These are phyloP conservation scores for Ustilago hordei DNA, from an alignment of 1,284 basidiomycete genomes.

Conservation along the genomic window DNA sequence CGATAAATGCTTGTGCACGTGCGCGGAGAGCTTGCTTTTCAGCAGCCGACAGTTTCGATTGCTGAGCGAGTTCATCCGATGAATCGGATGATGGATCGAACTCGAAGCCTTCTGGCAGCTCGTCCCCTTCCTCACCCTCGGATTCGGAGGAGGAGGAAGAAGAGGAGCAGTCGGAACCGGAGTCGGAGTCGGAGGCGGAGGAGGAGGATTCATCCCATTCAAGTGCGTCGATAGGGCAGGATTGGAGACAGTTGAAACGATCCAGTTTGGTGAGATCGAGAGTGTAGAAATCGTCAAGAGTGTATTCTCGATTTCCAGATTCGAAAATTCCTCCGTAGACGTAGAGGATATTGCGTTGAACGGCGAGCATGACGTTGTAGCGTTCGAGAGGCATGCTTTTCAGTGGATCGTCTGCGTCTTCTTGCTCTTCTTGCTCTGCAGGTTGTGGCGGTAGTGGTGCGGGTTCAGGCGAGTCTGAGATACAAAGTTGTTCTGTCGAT, in stretches of 20 bases:
- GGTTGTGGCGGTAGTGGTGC: slow-evolving; percentile 10
- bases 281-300: slow-evolving; percentile 68
- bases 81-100: slow-evolving; percentile 43
- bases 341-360: slow-evolving; percentile 79
- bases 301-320: slow-evolving; percentile 66
- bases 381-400: slow-evolving; percentile 79
- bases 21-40: slow-evolving; percentile 74
- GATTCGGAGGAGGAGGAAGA: slow-evolving; percentile 42
- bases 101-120: slow-evolving; percentile 58
- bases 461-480: slow-evolving; percentile 22
- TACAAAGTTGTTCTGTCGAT: slow-evolving; percentile 32
- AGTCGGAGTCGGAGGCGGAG: slow-evolving; percentile 30
- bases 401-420: slow-evolving; percentile 79
- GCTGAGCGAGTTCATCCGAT: slow-evolving; percentile 35
- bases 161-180: slow-evolving; percentile 50
- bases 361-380: slow-evolving; percentile 93
- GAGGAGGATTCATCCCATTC: slow-evolving; percentile 67
- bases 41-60: slow-evolving; percentile 39
- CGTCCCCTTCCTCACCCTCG: slow-evolving; percentile 55
- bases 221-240: slow-evolving; percentile 66
- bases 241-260: slow-evolving; percentile 63
- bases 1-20: slow-evolving; percentile 80
- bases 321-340: slow-evolving; percentile 68
- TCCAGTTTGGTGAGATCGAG: slow-evolving; percentile 67
- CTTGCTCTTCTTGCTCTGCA: slow-evolving; percentile 67